Evolutionary conservation across 1,139 yeast species (phyloP), one percentile per base, ranked within the genome.

Genomic region (Sugiyamaella sp.): DNA sequence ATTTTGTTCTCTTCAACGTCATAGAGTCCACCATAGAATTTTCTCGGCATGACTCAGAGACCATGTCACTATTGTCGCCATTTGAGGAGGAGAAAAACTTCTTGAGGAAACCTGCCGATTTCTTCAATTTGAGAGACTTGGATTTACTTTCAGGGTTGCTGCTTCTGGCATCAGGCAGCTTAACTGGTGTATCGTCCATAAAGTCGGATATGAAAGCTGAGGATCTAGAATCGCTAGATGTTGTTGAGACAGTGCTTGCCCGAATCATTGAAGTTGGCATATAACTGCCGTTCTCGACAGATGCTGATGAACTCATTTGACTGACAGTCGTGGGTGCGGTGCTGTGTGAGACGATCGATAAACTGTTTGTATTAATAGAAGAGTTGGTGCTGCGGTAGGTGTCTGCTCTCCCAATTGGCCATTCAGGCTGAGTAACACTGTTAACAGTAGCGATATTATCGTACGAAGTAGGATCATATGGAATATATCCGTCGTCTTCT

Each of bases 31-130:
- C 45, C 16, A 51, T 24, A 3, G 50, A 25, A 8, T 20, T 43
- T 4, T 37, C 49, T 12, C 35, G 35, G 14, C 8, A 29, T 29
- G 33, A 12, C 10, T 14, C 35, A 46, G 33, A 16, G 19, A 29
- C 20, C 19, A 17, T 19, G 14, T 16, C 17, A 16, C 17, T 27
- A 32, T 32, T 14, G 16, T 17, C 51, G 12, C 10, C 41, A 4
- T 44, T 22, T 8, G 52, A 43, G 16, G 57, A 38, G 14, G 70
- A 70, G 58, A 83, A 73, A 17, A 84, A 66, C 65, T 80, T 82
- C 59, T 76, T 80, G 65, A 85, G 76, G 54, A 84, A 77, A 21
- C 80, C 82, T 1, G 84, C 75, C 0, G 71, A 65, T 48, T 63
- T 63, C 38, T 64, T 64, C 21, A 67, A 54, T 45, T 64, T 66